Base-by-base conservation (phyloP, 352 stramenopile species). In the Globisporangium irregulare region DNA sequence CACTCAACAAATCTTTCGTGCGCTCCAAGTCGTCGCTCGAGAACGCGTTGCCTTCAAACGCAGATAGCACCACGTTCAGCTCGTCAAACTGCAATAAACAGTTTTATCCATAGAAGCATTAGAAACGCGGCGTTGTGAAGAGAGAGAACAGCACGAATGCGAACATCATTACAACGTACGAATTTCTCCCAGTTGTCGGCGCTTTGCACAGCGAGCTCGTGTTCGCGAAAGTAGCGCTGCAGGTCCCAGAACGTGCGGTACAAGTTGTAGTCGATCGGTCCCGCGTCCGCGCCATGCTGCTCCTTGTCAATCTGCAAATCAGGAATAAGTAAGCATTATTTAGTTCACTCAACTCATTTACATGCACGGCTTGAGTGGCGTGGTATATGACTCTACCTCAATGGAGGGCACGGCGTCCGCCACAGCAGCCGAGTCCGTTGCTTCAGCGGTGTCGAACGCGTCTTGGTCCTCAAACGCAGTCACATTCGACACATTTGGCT, bases 221-320 rank as follows among this genome's bases (percentile, higher is more conserved):
- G 86, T 36, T 95, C 81, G 14, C 88, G 81, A 61, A 94, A 95
- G 67, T 93, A 95, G 14, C 87, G 81, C 72, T 98, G 92, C 10
- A 98, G 77, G 20, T 91, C 79, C 92, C 92, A 98, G 70, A 98
- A 98, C 34, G 87, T 93, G 51, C 84, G 80, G 73, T 98, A 98
- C 59, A 98, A 70, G 41, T 93, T 92, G 76, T 97, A 98, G 68
- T 97, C 87, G 48, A 97, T 91, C 12, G 86, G 86, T 0, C 76
- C 76, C 1, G 75, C 75, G 38, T 90, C 83, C 1, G 66, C 29
- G 5, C 57, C 27, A 43, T 71, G 75, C 36, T 77, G 68, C 29
- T 88, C 72, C 53, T 73, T 82, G 46, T 90, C 80, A 56, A 88
- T 79, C 80, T 91, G 38, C 58, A 50, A 15, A 14, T 20, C 15